These are phyloP conservation scores for Mycosphaerelloides madeirae DNA, from an alignment of 2,329 filamentous ascomycete genomes.

Conservation along the genomic window DNA sequence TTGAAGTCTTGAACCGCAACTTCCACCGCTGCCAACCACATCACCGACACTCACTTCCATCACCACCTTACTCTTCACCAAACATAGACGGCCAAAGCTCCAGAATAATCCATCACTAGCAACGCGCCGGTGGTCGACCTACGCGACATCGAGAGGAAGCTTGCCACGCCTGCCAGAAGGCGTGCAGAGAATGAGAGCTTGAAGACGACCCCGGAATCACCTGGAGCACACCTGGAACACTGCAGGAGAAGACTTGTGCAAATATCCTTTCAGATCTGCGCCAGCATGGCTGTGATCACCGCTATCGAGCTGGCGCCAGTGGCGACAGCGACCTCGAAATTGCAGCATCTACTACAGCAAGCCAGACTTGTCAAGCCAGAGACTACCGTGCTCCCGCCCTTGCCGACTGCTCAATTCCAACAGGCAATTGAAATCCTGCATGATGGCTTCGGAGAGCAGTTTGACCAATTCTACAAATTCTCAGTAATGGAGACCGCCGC, in stretches of 20 bases:
- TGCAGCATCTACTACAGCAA: constrained; percentile 38
- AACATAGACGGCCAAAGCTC: too few species aligned
- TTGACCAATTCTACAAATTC: constrained; percentile 34
- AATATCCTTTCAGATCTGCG: not conserved
- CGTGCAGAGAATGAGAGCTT: not conserved
- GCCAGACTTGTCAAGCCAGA: constrained; percentile 39
- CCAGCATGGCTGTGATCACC: constrained; percentile 24
- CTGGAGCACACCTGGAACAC: too few species aligned
- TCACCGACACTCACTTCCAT: too few species aligned
- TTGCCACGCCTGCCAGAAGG: not conserved
- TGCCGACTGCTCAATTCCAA: constrained; percentile 39
- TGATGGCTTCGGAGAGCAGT: constrained; percentile 23
- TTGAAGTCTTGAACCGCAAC: not conserved
- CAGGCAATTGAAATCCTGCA: constrained; percentile 24
- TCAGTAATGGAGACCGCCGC: constrained; percentile 78
- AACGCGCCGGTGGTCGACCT: too few species aligned
- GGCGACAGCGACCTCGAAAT: constrained; percentile 23
- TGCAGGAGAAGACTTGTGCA: too few species aligned
- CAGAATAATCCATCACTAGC: too few species aligned
- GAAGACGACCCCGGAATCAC: too few species aligned
- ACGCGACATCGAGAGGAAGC: not conserved
- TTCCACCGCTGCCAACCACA: too few species aligned
- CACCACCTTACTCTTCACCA: too few species aligned
- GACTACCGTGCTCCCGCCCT: constrained; percentile 41
- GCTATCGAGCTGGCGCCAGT: constrained; percentile 27